phyloP scores from a whole-genome alignment of 208 protist genomes.

The Trypanosoma conorhini region DNA sequence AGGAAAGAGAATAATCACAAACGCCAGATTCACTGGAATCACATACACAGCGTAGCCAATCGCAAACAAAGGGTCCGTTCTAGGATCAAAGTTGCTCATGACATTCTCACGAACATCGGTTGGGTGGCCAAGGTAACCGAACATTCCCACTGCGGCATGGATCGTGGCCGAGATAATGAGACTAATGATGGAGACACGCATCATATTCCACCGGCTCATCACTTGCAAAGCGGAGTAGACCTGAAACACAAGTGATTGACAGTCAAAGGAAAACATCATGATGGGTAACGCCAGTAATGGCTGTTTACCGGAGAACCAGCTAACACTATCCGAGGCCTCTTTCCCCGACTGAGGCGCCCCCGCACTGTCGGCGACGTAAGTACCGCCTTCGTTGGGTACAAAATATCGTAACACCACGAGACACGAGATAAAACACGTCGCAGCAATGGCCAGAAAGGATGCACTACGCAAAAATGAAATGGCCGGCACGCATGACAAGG shows the following conservation, averaged over 20 bases:
- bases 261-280: slow-evolving; percentile 88
- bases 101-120: slow-evolving; percentile 65
- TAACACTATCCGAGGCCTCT: neutral
- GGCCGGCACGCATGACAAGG: slow-evolving; percentile 64
- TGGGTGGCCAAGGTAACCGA: slow-evolving; percentile 70
- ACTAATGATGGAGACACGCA: slow-evolving; percentile 50
- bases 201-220: slow-evolving; percentile 67
- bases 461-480: slow-evolving; percentile 51
- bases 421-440: slow-evolving; percentile 52
- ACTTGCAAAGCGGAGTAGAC: slow-evolving; percentile 61
- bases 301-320: slow-evolving; percentile 49
- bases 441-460: slow-evolving; percentile 66
- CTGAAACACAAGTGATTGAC: slow-evolving; percentile 79
- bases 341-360: no score
- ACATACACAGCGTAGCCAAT: slow-evolving; percentile 64
- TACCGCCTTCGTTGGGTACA: slow-evolving; percentile 24
- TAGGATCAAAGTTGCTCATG: slow-evolving; percentile 79
- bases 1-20: slow-evolving; percentile 68
- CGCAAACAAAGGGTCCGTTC: slow-evolving; percentile 53
- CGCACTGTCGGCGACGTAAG: neutral
- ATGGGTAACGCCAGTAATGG: slow-evolving; percentile 62
- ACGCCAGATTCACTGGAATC: slow-evolving; percentile 63
- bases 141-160: slow-evolving; percentile 68
- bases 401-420: slow-evolving; percentile 77
- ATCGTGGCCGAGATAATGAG: slow-evolving; percentile 50